phyloP scores from a whole-genome alignment of 768 basidiomycete species.

The Rhodotorula sphaerocarpa region DNA sequence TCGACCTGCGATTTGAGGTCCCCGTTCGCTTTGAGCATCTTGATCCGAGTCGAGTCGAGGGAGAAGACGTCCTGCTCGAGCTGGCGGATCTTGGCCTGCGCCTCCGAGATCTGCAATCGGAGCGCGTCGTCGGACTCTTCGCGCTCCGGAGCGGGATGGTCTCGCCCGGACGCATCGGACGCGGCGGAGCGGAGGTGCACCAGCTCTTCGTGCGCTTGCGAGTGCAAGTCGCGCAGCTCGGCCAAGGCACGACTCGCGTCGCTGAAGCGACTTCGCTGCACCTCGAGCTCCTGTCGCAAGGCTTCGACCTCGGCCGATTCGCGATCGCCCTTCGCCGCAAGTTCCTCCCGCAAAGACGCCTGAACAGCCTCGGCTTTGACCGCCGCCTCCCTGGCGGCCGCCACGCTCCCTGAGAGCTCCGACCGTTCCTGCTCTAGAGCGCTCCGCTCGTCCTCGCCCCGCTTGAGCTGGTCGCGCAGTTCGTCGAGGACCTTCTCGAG shows the following conservation, averaged over 20 bases:
- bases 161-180: background rate
- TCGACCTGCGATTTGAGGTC: constrained; percentile 35
- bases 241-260: constrained; percentile 15
- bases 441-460: background rate
- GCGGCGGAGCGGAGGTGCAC: constrained; percentile 2
- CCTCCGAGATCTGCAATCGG: constrained; percentile 65
- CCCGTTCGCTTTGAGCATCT: constrained; percentile 34
- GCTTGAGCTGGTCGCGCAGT: background rate
- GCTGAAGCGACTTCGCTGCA: constrained; percentile 41
- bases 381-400: constrained; percentile 1
- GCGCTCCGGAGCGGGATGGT: background rate
- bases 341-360: background rate
- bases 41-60: constrained; percentile 60
- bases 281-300: constrained; percentile 22
- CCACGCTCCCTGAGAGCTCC: background rate
- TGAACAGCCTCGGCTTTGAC: background rate
- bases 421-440: constrained; percentile 8
- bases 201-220: constrained; percentile 21
- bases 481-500: constrained; percentile 10
- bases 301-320: constrained; percentile 16
- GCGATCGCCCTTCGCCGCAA: constrained; percentile 20
- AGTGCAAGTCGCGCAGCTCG: constrained; percentile 12
- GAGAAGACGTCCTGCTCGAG: constrained; percentile 67
- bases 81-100: constrained; percentile 68
- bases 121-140: constrained; percentile 44